Percentiles rank a stretch among this genome's conserved stretches.
Conservation (phyloP, 495 filamentous ascomycete genomes). For the Poronia punctata region DNA sequence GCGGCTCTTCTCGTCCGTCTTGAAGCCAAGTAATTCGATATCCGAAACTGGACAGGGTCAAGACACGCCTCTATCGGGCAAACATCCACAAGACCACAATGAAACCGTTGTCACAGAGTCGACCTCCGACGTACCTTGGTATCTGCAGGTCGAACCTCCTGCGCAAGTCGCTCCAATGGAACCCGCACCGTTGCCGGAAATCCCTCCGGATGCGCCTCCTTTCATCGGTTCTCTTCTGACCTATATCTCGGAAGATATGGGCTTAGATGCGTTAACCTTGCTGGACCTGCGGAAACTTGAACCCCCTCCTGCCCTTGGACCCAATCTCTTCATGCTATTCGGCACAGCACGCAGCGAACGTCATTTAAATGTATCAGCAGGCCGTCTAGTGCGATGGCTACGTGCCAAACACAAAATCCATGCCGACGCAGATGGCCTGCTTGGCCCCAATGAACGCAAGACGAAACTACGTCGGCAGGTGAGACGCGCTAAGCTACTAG, state of each 20-base stretch:
- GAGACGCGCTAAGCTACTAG: slow-evolving; percentile 69
- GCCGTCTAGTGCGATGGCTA: slow-evolving; percentile 81
- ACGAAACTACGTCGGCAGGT: slow-evolving; percentile 72
- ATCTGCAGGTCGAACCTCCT: slow-evolving; percentile 64
- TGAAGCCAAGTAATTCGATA: slow-evolving; percentile 4
- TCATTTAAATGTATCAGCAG: slow-evolving; percentile 87
- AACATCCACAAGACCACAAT: not conserved
- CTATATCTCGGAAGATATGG: slow-evolving; percentile 71
- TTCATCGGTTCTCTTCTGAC: slow-evolving; percentile 68
- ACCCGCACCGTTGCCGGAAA: slow-evolving; percentile 62
- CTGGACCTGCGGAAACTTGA: slow-evolving; percentile 79
- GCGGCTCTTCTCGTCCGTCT: slow-evolving; percentile 18
- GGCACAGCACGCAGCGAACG: slow-evolving; percentile 91
- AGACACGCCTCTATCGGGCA: not conserved
- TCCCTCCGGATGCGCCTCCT: slow-evolving; percentile 66
- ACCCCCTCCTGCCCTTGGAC: slow-evolving; percentile 77
- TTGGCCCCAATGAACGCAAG: slow-evolving; percentile 88
- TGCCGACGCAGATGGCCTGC: slow-evolving; percentile 76
- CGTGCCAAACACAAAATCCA: slow-evolving; percentile 60
- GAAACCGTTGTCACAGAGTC: slow-evolving; percentile 3
- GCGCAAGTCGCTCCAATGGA: slow-evolving; percentile 47
- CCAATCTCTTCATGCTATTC: slow-evolving; percentile 84
- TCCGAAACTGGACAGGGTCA: not conserved
- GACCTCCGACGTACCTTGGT: slow-evolving; percentile 58
- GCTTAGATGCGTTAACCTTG: slow-evolving; percentile 68